phyloP scores from a whole-genome alignment of 2,329 filamentous ascomycete species.

The Talaromyces sp. region DNA sequence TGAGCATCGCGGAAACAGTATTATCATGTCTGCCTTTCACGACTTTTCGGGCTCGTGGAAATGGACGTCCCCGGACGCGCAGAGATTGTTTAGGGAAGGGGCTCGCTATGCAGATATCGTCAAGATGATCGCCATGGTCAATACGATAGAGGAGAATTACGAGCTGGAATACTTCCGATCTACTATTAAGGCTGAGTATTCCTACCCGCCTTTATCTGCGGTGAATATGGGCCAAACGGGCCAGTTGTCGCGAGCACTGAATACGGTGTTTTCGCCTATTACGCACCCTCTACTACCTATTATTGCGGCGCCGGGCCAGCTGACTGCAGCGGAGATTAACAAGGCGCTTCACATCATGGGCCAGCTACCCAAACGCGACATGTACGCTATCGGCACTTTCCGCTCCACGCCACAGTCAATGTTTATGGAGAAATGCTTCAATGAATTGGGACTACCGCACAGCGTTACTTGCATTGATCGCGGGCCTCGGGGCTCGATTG shows the following conservation, averaged over 20 bases:
- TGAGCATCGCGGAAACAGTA: slow-evolving; percentile 68
- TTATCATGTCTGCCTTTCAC: slow-evolving; percentile 88
- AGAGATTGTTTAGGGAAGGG: slow-evolving; percentile 66
- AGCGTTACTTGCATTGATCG: slow-evolving; percentile 71
- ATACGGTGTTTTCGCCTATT: slow-evolving; percentile 82
- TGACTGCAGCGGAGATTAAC: slow-evolving; percentile 83
- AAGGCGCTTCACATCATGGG: slow-evolving; percentile 71
- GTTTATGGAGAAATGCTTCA: slow-evolving; percentile 81
- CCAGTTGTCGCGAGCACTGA: slow-evolving; percentile 75
- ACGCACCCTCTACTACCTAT: slow-evolving; percentile 79
- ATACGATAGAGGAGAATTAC: slow-evolving; percentile 79
- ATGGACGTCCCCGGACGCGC: slow-evolving; percentile 71
- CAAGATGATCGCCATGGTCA: slow-evolving; percentile 85
- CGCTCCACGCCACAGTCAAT: slow-evolving; percentile 71
- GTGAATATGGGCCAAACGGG: slow-evolving; percentile 86
- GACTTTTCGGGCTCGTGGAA: slow-evolving; percentile 81
- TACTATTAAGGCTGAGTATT: slow-evolving; percentile 63
- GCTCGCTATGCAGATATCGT: slow-evolving; percentile 75
- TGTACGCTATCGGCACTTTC: slow-evolving; percentile 73
- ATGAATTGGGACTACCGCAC: slow-evolving; percentile 79
- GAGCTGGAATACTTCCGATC: slow-evolving; percentile 86
- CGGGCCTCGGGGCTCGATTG: slow-evolving; percentile 61
- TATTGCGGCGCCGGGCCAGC: slow-evolving; percentile 78
- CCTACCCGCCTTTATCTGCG: slow-evolving; percentile 70
- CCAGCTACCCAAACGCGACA: slow-evolving; percentile 70